Conservation (phyloP, 1,284 basidiomycete genomes). For the Ustanciosporium gigantosporum region DNA sequence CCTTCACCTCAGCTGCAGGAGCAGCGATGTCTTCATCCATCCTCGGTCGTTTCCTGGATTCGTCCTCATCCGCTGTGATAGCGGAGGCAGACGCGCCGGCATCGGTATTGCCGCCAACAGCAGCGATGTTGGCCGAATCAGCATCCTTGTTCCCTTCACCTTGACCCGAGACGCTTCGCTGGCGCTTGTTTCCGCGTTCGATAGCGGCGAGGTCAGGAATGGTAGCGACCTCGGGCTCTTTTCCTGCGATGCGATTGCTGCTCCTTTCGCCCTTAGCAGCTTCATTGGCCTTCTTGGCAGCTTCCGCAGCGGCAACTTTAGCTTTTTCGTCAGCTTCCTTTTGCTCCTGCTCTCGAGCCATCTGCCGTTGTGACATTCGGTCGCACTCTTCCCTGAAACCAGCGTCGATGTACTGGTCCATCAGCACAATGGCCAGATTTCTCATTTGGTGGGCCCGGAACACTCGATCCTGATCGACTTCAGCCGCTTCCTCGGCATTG, state of each 20-base stretch:
- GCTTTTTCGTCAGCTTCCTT: conserved; percentile 67
- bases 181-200: conserved; percentile 38
- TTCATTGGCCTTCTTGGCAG: conserved; percentile 27
- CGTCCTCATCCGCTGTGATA: conserved; percentile 9
- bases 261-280: conserved; percentile 39
- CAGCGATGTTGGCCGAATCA: no score
- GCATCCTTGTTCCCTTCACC: neutral
- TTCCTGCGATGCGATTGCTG: conserved; percentile 71
- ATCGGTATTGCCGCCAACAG: no score
- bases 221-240: conserved; percentile 67
- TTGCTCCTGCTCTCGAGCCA: conserved; percentile 65
- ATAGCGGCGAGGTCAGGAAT: conserved; percentile 28
- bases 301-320: conserved; percentile 56
- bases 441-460: conserved; percentile 87
- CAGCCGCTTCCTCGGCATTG: conserved; percentile 70
- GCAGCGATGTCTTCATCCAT: neutral
- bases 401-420: conserved; percentile 81
- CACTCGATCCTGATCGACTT: conserved; percentile 73
- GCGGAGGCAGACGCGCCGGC: neutral
- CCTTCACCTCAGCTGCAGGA: neutral
- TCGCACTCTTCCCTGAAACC: conserved; percentile 82
- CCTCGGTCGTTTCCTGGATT: conserved; percentile 22
- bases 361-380: conserved; percentile 80
- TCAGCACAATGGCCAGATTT: conserved; percentile 80
- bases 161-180: conserved; percentile 20